A percentile compares a stretch with the other conserved stretches of the same genome.
Conservation (phyloP, 1,284 basidiomycete species). For the Amylostereum areolatum region DNA sequence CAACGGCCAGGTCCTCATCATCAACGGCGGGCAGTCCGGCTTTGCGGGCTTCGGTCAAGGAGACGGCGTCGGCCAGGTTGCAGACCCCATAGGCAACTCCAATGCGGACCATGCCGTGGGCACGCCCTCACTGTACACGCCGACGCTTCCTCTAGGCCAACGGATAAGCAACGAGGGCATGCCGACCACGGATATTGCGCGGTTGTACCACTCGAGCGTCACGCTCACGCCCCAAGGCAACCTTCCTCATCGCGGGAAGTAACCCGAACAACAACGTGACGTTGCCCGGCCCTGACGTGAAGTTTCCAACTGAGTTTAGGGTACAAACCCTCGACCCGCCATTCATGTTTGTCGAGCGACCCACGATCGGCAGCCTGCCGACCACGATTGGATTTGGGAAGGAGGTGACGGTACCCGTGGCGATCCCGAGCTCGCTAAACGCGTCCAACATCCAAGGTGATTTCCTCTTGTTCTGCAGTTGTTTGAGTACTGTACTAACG, state of each 20-base stretch:
- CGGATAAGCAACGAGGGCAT: conserved; percentile 42
- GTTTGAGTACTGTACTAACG: not conserved
- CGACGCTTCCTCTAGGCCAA: conserved; percentile 34
- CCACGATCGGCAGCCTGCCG: conserved; percentile 29
- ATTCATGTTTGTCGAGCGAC: conserved; percentile 33
- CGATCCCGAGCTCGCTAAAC: conserved; percentile 23
- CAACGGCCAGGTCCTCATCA: conserved; percentile 38
- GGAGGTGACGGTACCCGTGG: conserved; percentile 29
- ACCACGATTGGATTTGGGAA: conserved; percentile 33
- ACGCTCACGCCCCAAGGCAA: conserved; percentile 36
- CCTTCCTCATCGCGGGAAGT: conserved; percentile 40
- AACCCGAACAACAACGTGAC: conserved; percentile 41
- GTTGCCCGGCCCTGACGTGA: conserved; percentile 10
- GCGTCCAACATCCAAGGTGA: conserved; percentile 20
- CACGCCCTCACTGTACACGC: conserved; percentile 47
- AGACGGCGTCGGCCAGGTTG: conserved; percentile 17
- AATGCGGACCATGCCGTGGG: conserved; percentile 42
- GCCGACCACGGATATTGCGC: conserved; percentile 36
- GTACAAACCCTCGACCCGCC: conserved; percentile 44
- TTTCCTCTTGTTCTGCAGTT: not conserved
- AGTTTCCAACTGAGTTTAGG: conserved; percentile 37
- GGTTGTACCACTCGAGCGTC: conserved; percentile 39
- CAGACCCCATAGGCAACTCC: conserved; percentile 25
- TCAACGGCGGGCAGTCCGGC: conserved; percentile 36
- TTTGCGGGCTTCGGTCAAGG: conserved; percentile 32